Evolutionary conservation across 331 rosid species (phyloP), one percentile per base, ranked within the genome.

Genomic region (Pyrus hybrid): DNA sequence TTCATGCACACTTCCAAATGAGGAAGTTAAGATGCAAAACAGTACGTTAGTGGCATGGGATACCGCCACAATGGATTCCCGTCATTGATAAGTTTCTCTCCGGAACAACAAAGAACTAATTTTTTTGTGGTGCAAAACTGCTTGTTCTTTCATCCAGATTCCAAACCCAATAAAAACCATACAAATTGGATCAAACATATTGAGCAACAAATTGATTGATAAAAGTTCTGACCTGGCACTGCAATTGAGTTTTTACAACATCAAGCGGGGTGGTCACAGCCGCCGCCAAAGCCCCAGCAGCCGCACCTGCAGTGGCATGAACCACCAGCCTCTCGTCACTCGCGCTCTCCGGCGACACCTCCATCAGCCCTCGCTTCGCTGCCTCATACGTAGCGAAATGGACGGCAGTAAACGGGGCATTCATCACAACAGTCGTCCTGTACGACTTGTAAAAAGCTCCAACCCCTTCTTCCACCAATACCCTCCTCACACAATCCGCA

Each of bases 381-480:
- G 81, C 88, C 70, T 84, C 88, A 51, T 84, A 81, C 7, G 81
- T 73, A 6, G 85, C 72, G n/a, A 85, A 85, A 79, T 81, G 81
- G 29, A 78, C 80, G 3, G 85, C 83, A 22, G 81, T 78, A 12
- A 71, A 85, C 17, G 88, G 88, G 9, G 88, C 88, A 49, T 85
- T 81, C 85, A 85, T 85, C 77, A 85, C 65, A 16, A 85, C 76
- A 13, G 91, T 87, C 1, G 88, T 84, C 68, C 78, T 54, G 51
- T 87, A 87, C 29, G 88, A 84, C n/a, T 77, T 82, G 45, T 87
- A 87, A 41, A 87, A 76, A 9, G 88, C 91, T 30, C 87, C 88
- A 11, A 84, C 13, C 13, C 88, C 91, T 45, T 87, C 91, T 25
- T 87, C 91, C 25, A 64, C 63, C 77, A 84, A 28, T 14, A 84